Base-by-base conservation (phyloP, 345 rosid genomes). In the Gossypium thurberi region DNA sequence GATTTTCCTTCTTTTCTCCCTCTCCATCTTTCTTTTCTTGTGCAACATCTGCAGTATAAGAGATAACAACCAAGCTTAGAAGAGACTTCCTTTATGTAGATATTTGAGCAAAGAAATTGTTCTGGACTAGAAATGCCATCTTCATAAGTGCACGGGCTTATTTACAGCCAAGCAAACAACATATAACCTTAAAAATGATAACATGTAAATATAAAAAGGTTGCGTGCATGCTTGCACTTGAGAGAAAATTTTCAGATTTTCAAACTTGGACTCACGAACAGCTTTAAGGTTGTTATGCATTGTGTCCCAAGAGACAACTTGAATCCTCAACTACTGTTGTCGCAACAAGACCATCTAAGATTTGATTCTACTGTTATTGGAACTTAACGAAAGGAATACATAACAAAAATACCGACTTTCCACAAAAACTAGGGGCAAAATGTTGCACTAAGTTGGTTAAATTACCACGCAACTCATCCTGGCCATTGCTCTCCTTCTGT, bases 391-490 rank as follows among this genome's bases (percentile, higher is more conserved):
- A 18, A 21, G 26, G 26, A 33, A 5, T 47, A 68, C 17, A 69
- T 43, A 5, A 25, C 23, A 11, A 64, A 44, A 42, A 1, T 18
- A 14, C 12, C n/a, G 44, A 25, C 40, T 51, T 28, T 55, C 55
- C 10, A 8, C 10, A 15, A 6, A 23, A 18, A 17, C 15, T 59
- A 59, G 37, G 11, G 10, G 14, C 3, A 62, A 17, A 60, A 61
- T 69, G 53, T 50, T 14, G 17, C 33, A 59, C 25, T 11, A 43
- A 65, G n/a, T 18, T 44, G 10, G 28, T 21, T 12, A 48, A 55
- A 13, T 76, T 86, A 90, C 94, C 89, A 72, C 25, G 63, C 26
- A 82, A 74, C 69, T 82, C 87, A 11, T 81, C 89, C 78, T 78
- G 87, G 66, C 79, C 85, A 68, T 83, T 84, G 65, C 73, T 78